These are phyloP conservation scores for Ascochyta koolunga DNA, from an alignment of 2,329 filamentous ascomycete species.

Conservation along the genomic window DNA sequence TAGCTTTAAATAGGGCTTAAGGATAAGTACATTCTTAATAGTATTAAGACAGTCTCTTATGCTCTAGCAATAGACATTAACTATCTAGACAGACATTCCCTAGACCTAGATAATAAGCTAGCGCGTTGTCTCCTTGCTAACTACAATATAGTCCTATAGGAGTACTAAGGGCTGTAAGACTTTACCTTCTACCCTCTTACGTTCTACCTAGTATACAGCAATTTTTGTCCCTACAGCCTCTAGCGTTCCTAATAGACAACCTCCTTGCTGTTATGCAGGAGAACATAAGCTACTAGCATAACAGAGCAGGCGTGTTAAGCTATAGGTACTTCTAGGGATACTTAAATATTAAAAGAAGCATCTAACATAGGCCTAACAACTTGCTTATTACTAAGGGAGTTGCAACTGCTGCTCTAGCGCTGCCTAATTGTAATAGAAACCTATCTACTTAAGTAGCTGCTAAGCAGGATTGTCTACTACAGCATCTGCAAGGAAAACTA, in stretches of 20 bases:
- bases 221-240: slow-evolving; percentile 2
- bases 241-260: slow-evolving; percentile 9
- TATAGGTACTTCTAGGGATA: neutral
- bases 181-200: slow-evolving; percentile 12
- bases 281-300: slow-evolving; percentile 13
- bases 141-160: slow-evolving; percentile 2
- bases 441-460: neutral
- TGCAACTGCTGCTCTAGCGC: neutral
- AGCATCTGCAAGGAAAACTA: neutral
- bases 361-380: neutral
- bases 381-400: neutral
- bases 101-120: slow-evolving; percentile 2
- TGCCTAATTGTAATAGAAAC: neutral
- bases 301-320: neutral
- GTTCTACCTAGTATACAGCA: slow-evolving; percentile 1
- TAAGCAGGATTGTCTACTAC: neutral
- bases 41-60: slow-evolving; percentile 3
- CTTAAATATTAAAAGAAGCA: neutral
- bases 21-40: slow-evolving; percentile 3
- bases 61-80: slow-evolving; percentile 5
- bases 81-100: neutral
- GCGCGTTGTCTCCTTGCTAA: slow-evolving; percentile 11
- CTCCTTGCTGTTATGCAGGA: slow-evolving; percentile 4
- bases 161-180: slow-evolving; percentile 5
- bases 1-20: slow-evolving; percentile 2